These are phyloP conservation scores for Fusarium sterilihyphosum DNA, from an alignment of 2,329 filamentous ascomycete genomes.

Conservation along the genomic window DNA sequence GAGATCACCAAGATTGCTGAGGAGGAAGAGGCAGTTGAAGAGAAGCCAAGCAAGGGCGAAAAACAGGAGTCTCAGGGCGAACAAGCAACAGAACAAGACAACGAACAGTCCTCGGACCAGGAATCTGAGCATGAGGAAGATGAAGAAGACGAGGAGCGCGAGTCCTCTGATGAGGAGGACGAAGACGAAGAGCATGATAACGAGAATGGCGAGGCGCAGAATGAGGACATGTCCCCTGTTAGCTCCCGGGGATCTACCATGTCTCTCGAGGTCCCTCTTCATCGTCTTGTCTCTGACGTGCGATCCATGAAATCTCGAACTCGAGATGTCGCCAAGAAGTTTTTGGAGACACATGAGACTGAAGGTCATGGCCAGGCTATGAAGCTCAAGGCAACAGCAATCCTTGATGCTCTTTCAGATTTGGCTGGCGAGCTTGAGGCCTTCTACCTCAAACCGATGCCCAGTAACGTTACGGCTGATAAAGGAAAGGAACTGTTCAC, in stretches of 20 bases:
- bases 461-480: slow-evolving; percentile 55
- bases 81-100: slow-evolving; percentile 43
- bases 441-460: slow-evolving; percentile 71
- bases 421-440: slow-evolving; percentile 77
- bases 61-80: slow-evolving; percentile 40
- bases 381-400: slow-evolving; percentile 80
- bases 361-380: slow-evolving; percentile 76
- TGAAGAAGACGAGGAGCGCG: slow-evolving; percentile 49
- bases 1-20: slow-evolving; percentile 86
- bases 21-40: slow-evolving; percentile 49
- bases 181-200: slow-evolving; percentile 61
- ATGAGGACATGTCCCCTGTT: slow-evolving; percentile 70
- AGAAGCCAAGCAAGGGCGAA: slow-evolving; percentile 23
- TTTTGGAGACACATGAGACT: slow-evolving; percentile 84
- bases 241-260: slow-evolving; percentile 75
- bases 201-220: slow-evolving; percentile 61
- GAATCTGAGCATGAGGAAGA: slow-evolving; percentile 43
- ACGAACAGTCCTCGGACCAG: slow-evolving; percentile 45
- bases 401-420: slow-evolving; percentile 76
- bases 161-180: slow-evolving; percentile 56
- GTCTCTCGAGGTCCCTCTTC: slow-evolving; percentile 67
- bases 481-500: slow-evolving; percentile 76
- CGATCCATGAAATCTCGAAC: slow-evolving; percentile 74
- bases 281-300: slow-evolving; percentile 58
- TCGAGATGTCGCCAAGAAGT: slow-evolving; percentile 79